phyloP scores from a whole-genome alignment of 192 early-diverging fungal genomes.

The Coemansia sp. region DNA sequence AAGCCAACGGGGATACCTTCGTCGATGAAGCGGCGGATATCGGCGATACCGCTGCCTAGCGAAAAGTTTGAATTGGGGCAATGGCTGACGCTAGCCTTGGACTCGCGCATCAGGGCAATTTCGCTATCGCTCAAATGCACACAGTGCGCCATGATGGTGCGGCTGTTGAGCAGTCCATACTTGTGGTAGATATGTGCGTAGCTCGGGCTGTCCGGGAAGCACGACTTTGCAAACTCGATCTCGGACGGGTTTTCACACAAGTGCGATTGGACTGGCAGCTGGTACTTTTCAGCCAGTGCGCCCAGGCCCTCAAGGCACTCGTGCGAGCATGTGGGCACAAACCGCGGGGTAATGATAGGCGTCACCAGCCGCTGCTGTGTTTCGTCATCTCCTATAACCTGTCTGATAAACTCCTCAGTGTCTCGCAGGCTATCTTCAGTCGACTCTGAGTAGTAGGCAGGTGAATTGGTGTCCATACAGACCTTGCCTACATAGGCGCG shows the following conservation, averaged over 20 bases:
- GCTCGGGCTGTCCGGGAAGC: constrained; percentile 68
- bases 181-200: constrained; percentile 82
- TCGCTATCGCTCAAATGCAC: constrained; percentile 82
- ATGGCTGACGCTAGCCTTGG: constrained; percentile 79
- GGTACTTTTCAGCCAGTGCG: constrained; percentile 66
- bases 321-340: constrained; percentile 80
- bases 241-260: constrained; percentile 83
- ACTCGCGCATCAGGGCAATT: constrained; percentile 59
- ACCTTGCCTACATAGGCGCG: constrained; percentile 94
- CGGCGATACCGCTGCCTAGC: constrained; percentile 74
- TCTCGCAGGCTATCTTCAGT: constrained; percentile 64
- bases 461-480: constrained; percentile 91
- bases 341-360: constrained; percentile 92
- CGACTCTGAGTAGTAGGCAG: constrained; percentile 74
- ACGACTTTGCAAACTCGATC: constrained; percentile 66
- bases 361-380: constrained; percentile 50
- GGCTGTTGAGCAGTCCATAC: constrained; percentile 67
- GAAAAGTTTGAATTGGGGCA: constrained; percentile 93
- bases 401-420: constrained; percentile 67
- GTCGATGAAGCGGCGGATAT: constrained; percentile 73
- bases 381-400: constrained; percentile 41
- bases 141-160: constrained; percentile 91
- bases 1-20: constrained; percentile 83
- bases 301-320: constrained; percentile 69
- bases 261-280: constrained; percentile 91